A percentile compares a stretch with the other conserved stretches of the same genome.
phyloP scores from a whole-genome alignment of 1,284 basidiomycete genomes.

The Heterobasidion occidentale region DNA sequence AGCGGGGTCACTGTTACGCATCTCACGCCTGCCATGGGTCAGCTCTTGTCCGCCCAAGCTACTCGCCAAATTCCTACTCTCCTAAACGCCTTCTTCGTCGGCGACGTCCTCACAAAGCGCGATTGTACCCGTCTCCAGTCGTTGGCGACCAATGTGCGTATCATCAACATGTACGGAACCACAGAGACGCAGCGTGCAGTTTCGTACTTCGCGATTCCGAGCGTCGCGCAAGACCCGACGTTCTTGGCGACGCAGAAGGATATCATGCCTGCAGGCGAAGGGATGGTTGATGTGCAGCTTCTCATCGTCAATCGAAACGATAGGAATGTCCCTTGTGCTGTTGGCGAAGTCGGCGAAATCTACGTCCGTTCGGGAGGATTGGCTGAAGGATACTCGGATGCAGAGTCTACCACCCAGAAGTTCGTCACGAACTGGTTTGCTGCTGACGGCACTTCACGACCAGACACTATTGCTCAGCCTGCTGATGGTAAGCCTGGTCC shows the following conservation, averaged over 20 bases:
- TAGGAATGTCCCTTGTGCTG: slow-evolving; percentile 81
- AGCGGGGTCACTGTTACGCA: slow-evolving; percentile 90
- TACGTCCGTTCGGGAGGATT: slow-evolving; percentile 96
- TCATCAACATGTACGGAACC: slow-evolving; percentile 99
- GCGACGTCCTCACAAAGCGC: slow-evolving; percentile 98
- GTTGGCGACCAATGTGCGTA: slow-evolving; percentile 86
- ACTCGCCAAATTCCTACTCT: slow-evolving; percentile 85
- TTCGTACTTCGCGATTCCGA: slow-evolving; percentile 93
- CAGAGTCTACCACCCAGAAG: slow-evolving; percentile 81
- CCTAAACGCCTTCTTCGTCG: slow-evolving; percentile 94
- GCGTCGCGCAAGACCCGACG: slow-evolving; percentile 77
- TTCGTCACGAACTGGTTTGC: slow-evolving; percentile 93
- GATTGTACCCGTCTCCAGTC: slow-evolving; percentile 95
- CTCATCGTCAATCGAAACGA: slow-evolving; percentile 95
- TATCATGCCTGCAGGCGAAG: slow-evolving; percentile 95
- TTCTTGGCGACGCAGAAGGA: slow-evolving; percentile 96
- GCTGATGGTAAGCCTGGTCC: slow-evolving; percentile 48
- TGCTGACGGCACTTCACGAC: slow-evolving; percentile 37
- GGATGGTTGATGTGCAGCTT: slow-evolving; percentile 98
- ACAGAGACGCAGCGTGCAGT: slow-evolving; percentile 99
- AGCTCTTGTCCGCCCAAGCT: slow-evolving; percentile 94
- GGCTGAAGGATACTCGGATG: slow-evolving; percentile 92
- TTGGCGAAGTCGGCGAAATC: slow-evolving; percentile 98
- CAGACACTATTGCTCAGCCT: slow-evolving; percentile 69
- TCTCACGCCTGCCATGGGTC: slow-evolving; percentile 98